Base-by-base conservation (phyloP, 768 basidiomycete species). In the Lyophyllum atratum region DNA sequence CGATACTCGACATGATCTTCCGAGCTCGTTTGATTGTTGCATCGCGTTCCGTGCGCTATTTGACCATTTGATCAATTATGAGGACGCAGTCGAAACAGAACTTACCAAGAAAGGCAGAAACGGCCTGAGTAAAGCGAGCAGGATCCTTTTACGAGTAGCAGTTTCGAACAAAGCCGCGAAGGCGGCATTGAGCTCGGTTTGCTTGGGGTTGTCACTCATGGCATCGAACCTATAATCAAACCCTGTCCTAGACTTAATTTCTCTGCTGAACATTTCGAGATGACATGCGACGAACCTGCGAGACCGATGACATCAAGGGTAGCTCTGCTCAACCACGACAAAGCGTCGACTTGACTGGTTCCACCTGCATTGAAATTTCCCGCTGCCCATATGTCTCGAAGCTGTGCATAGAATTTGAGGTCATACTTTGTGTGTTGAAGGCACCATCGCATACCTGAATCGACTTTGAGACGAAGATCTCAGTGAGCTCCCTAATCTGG, bases 271-370 rank as follows among this genome's bases (percentile, higher is more conserved):
- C 19, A 10, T n/a, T 4, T n/a, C 10, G 4, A 10, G 47, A 28
- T n/a, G 26, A n/a, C n/a, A 25, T 62, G 17, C 40, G 28, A 81
- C 60, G 70, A 76, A 63, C 88, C 85, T 72, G 76, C 86, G 29
- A 88, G 73, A 15, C 90, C 90, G 51, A 94, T 92, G 51, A 90
- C 81, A 58, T 92, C 92, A 9, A 92, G 74, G 2, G 90, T 90
- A 42, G 82, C 80, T 56, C 82, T 82, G 47, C 82, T 84, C 3
- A 92, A 73, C 83, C 85, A 90, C 3, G 76, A 72, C 37, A 87
- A 72, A 2, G 85, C 81, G 37, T 94, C 86, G 31, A 91, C 73
- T 4, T 69, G 70, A 6, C 59, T 70, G 2, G 14, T 22, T 15
- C 54, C 52, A 8, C 59, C 59, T 53, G 72, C 55, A 19, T 72